phyloP scores from a whole-genome alignment of 495 filamentous ascomycete species.

The Barbatosphaeria neglecta region DNA sequence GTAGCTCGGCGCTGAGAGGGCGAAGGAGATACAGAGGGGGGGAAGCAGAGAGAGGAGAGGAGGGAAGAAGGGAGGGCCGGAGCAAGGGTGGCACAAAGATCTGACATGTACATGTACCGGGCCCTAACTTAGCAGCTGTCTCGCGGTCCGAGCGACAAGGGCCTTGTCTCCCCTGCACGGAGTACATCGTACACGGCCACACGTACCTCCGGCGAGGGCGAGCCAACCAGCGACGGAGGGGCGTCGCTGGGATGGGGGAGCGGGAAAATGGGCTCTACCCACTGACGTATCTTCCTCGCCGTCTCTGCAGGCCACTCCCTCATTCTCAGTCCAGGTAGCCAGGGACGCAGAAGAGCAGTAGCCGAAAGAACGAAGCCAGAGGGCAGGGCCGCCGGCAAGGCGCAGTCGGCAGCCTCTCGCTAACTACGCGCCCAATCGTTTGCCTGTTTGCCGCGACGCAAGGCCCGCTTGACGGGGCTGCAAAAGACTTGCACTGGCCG shows the following conservation, averaged over 20 bases:
- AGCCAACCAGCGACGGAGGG: neutral
- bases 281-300: no score
- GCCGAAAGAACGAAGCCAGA: neutral
- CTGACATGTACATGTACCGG: neutral
- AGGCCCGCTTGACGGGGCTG: neutral
- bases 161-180: neutral
- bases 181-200: neutral
- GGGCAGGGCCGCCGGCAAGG: neutral
- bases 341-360: no score
- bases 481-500: neutral
- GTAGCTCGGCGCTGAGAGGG: no score
- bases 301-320: no score
- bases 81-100: neutral
- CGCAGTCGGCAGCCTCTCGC: neutral
- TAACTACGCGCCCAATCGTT: neutral
- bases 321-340: no score
- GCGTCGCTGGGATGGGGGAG: no score
- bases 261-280: no score
- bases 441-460: neutral
- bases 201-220: neutral
- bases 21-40: neutral
- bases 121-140: neutral
- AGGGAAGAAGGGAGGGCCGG: neutral
- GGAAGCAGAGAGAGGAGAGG: neutral
- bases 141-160: neutral